These are phyloP conservation scores for Cotoneaster glaucophyllus DNA, from an alignment of 306 rosid species.

Conservation along the genomic window DNA sequence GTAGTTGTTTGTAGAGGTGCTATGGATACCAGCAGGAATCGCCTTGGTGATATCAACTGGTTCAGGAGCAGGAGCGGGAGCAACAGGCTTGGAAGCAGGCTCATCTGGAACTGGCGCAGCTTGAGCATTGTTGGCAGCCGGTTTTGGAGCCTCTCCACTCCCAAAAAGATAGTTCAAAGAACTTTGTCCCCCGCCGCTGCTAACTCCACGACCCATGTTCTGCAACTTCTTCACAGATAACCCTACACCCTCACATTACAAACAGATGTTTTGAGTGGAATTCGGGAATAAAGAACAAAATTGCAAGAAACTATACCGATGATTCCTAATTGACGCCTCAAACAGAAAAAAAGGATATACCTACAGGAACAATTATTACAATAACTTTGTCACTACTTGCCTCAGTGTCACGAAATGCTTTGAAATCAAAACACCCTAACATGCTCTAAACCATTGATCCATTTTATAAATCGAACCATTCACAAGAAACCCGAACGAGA, in stretches of 20 bases:
- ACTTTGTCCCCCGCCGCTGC: constrained; percentile 99
- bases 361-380: background rate
- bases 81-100: constrained; percentile 55
- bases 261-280: constrained; percentile 6
- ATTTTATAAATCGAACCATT: background rate
- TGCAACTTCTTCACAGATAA: constrained; percentile 23
- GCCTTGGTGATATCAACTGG: constrained; percentile 58
- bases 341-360: background rate
- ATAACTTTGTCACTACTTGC: background rate
- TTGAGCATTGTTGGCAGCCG: constrained; percentile 26
- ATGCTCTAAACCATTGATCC: background rate
- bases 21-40: constrained; percentile 88
- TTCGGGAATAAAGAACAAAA: background rate
- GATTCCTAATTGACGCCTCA: background rate
- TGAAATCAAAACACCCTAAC: background rate
- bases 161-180: constrained; percentile 98
- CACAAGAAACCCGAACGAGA: constrained; percentile 6
- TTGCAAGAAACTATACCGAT: background rate
- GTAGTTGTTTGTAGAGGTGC: constrained; percentile 64
- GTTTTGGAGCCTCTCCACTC: constrained; percentile 75
- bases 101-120: constrained; percentile 20
- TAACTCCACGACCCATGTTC: constrained; percentile 96
- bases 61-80: constrained; percentile 29
- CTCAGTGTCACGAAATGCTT: background rate
- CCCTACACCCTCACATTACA: constrained; percentile 16